Conservation (phyloP, 352 stramenopile genomes). For the Saprolegnia diclina region DNA sequence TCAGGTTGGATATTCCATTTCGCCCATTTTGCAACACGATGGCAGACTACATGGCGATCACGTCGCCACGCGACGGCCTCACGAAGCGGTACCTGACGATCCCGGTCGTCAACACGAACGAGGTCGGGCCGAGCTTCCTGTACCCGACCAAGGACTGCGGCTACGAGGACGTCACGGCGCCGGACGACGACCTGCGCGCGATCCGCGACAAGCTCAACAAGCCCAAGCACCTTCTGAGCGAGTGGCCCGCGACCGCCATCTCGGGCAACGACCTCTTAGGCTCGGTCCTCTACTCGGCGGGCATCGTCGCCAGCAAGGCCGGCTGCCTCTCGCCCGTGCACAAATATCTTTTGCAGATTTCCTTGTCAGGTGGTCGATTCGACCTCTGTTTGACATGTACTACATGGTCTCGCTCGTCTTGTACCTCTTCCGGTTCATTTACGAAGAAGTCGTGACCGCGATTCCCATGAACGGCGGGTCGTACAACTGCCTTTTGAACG, state of each 20-base stretch:
- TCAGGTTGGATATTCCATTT: no score
- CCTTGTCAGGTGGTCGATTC: background rate
- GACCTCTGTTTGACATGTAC: background rate
- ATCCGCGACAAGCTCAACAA: constrained; percentile 27
- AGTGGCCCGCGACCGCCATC: constrained; percentile 86
- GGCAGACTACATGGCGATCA: background rate
- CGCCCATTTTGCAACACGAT: background rate
- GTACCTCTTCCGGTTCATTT: constrained; percentile 77
- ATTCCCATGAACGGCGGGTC: constrained; percentile 88
- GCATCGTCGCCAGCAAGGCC: constrained; percentile 55
- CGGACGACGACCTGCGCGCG: constrained; percentile 26
- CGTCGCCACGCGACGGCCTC: background rate
- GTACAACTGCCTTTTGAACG: constrained; percentile 91
- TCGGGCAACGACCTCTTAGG: constrained; percentile 89
- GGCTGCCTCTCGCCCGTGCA: constrained; percentile 76
- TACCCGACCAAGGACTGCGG: constrained; percentile 1
- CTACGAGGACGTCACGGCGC: background rate
- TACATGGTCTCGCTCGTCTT: constrained; percentile 71
- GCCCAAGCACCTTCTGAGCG: constrained; percentile 38
- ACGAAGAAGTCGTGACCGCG: constrained; percentile 86
- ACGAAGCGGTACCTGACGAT: background rate
- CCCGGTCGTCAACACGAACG: background rate
- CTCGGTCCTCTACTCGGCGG: constrained; percentile 76
- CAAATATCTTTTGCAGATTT: constrained; percentile 9
- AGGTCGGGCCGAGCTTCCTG: background rate